Evolutionary conservation across 257 asterid species (phyloP), one percentile per base, ranked within the genome.

Genomic region (Mentha longifolia): DNA sequence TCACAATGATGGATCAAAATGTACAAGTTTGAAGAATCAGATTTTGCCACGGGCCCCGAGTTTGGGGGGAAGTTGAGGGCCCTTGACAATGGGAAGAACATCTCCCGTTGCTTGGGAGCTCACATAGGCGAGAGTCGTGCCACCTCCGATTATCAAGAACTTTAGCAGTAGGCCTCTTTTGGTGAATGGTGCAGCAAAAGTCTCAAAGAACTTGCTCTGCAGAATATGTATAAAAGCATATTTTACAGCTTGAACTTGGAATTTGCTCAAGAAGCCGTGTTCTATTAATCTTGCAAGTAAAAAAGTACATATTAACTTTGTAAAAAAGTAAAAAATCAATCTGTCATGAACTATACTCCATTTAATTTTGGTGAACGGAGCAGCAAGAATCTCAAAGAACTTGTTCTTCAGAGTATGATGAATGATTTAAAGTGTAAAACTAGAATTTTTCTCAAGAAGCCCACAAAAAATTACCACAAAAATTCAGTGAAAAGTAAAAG

Each of bases 151-250:
- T 17, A 94, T 81, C 93, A 89, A 85, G 91, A 91, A 94, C 63
- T 94, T 89, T 77, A 94, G 94, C 92, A 94, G 68, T 67, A 93
- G 71, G 22, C 97, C 97, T 84, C 97, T 91, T 84, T 91, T 89
- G 84, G 96, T 91, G 90, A 93, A 93, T 15, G 97, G 98, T 64
- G 96, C 96, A 54, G 96, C 98, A 85, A 93, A 91, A 68, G 98
- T 91, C 81, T 91, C 95, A 47, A 93, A 91, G 83, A 93, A 91
- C 79, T 90, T 91, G 91, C 98, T 93, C 96, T 91, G 85, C 75
- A 79, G 6, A 33, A 45, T 22, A 55, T 47, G 54, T 11, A 47
- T n/a, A 7, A 51, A 51, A 5, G 25, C 12, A 16, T 4, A 51
- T 17, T 13, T 5, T 47, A 7, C 5, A 2, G 17, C 20, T 15